phyloP scores from a whole-genome alignment of 495 filamentous ascomycete species.

The Talaromyces nanjingensis region DNA sequence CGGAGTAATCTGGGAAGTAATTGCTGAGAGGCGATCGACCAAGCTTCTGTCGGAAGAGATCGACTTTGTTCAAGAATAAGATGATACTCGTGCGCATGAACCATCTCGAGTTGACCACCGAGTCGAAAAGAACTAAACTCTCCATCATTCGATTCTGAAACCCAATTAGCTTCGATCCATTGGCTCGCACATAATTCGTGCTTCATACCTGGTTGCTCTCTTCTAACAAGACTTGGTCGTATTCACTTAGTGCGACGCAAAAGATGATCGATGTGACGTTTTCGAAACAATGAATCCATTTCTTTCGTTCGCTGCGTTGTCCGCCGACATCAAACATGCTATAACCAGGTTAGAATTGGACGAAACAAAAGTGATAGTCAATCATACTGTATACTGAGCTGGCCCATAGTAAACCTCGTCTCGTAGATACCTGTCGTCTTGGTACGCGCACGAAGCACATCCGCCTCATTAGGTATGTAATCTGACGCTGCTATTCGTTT shows the following conservation, averaged over 20 bases:
- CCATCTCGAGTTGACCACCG: slow-evolving; percentile 97
- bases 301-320: slow-evolving; percentile 94
- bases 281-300: slow-evolving; percentile 99
- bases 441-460: slow-evolving; percentile 89
- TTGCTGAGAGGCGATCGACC: slow-evolving; percentile 79
- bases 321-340: slow-evolving; percentile 99
- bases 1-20: slow-evolving; percentile 97
- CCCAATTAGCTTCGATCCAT: neutral
- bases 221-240: slow-evolving; percentile 93
- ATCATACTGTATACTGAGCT: slow-evolving; percentile 94
- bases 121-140: slow-evolving; percentile 94
- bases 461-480: slow-evolving; percentile 85
- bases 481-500: slow-evolving; percentile 74
- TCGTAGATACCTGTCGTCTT: slow-evolving; percentile 99
- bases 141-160: slow-evolving; percentile 97
- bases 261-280: slow-evolving; percentile 99
- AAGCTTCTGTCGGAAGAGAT: slow-evolving; percentile 93
- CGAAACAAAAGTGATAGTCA: neutral
- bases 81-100: slow-evolving; percentile 99
- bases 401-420: slow-evolving; percentile 95
- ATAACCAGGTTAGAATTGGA: slow-evolving; percentile 13
- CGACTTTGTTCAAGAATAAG: slow-evolving; percentile 96
- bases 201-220: slow-evolving; percentile 84
- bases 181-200: neutral
- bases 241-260: slow-evolving; percentile 96